Evolutionary conservation across 495 filamentous ascomycete species (phyloP).

Genomic region (Tetracladium setigerum): DNA sequence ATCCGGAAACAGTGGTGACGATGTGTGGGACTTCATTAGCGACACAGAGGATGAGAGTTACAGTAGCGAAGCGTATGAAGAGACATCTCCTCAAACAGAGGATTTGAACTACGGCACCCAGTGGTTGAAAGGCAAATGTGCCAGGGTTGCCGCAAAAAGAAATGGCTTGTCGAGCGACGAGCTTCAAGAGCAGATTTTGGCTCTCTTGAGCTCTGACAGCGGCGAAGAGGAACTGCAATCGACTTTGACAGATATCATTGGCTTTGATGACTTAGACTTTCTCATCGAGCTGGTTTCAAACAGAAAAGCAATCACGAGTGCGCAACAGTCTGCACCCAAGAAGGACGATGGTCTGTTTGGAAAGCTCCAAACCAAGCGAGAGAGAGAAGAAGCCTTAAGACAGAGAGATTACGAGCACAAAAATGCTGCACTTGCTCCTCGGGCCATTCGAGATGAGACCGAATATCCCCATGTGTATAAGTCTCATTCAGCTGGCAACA

Average conservation of each 20-base stretch:
- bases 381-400: constrained; percentile 69
- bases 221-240: constrained; percentile 82
- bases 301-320: constrained; percentile 51
- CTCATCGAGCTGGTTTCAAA: constrained; percentile 76
- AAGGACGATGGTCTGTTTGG: constrained; percentile 29
- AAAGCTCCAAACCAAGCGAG: constrained; percentile 60
- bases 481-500: constrained; percentile 72
- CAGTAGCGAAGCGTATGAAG: constrained; percentile 35
- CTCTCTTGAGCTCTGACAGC: constrained; percentile 55
- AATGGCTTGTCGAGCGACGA: constrained; percentile 53
- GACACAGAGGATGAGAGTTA: constrained; percentile 41
- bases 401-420: constrained; percentile 80
- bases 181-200: constrained; percentile 63
- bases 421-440: constrained; percentile 55
- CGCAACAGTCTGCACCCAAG: constrained; percentile 8
- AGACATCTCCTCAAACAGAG: constrained; percentile 18
- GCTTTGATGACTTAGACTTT: constrained; percentile 86
- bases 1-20: constrained; percentile 56
- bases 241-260: constrained; percentile 81
- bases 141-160: constrained; percentile 47
- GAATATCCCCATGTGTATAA: constrained; percentile 93
- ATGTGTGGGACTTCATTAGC: constrained; percentile 86
- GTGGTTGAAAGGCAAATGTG: constrained; percentile 65
- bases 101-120: constrained; percentile 28
- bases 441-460: constrained; percentile 47